A percentile compares a stretch with the other conserved stretches of the same genome.
Evolutionary conservation across 1,284 basidiomycete genomes (phyloP).

Genomic region (Moesziomyces sp.): DNA sequence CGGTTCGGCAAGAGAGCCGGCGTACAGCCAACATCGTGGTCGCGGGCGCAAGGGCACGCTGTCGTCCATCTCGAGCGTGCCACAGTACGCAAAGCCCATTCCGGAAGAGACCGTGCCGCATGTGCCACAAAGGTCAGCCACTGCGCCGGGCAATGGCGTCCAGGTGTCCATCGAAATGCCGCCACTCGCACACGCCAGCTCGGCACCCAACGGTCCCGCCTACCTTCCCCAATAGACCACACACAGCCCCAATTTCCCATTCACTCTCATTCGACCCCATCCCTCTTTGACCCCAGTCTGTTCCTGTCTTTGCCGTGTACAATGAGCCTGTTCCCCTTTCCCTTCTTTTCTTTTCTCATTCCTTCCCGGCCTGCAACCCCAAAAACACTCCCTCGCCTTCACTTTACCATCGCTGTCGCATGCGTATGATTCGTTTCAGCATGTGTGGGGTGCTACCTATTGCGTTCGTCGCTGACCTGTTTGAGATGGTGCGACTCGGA

Average conservation of each 20-base stretch:
- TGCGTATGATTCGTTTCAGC: too few relatives aligned
- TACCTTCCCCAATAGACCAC: background rate
- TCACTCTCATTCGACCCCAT: background rate
- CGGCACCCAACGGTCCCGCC: background rate
- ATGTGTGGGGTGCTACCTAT: background rate
- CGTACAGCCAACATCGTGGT: background rate
- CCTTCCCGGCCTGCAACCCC: slow-evolving; percentile 4
- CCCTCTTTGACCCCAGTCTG: background rate
- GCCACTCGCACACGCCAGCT: background rate
- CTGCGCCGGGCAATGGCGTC: slow-evolving; percentile 13
- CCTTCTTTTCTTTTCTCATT: background rate
- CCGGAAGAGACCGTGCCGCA: slow-evolving; percentile 7
- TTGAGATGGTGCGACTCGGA: slow-evolving; percentile 31
- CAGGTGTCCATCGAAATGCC: slow-evolving; percentile 28
- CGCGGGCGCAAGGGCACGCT: slow-evolving; percentile 14
- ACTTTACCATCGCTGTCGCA: background rate
- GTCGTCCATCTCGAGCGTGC: slow-evolving; percentile 22
- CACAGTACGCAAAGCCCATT: slow-evolving; percentile 15
- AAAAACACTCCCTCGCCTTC: slow-evolving; percentile 10
- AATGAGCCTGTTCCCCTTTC: background rate
- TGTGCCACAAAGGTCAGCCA: slow-evolving; percentile 8
- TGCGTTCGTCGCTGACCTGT: slow-evolving; percentile 19
- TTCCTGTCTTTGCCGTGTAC: background rate
- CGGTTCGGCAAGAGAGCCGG: slow-evolving; percentile 8
- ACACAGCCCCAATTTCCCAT: too few relatives aligned